Evolutionary conservation across 2,329 filamentous ascomycete genomes (phyloP), one percentile per base, ranked within the genome.

Genomic region (Monosporascus sp.): DNA sequence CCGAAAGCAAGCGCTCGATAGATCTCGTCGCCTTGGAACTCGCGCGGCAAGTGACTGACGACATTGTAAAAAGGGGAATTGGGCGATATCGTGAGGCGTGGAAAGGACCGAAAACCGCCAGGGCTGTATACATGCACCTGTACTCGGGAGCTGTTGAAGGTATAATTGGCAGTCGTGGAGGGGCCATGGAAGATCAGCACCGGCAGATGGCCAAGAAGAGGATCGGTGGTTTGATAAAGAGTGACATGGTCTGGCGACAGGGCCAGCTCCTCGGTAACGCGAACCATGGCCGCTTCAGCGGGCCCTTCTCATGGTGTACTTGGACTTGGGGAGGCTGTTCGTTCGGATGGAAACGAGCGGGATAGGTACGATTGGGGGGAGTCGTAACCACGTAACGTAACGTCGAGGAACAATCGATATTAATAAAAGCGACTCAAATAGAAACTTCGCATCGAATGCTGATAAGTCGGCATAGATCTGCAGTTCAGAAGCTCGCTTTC

Each of bases 11-110:
- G 80, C 18, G 88, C 94, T 46, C 94, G 86, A 72, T 88, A 95
- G 59, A 96, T 80, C 71, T 97, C 93, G 69, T 97, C 93, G 64
- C 93, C 93, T 75, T 97, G 94, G 71, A 92, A 91, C 68, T 97
- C 93, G 67, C 91, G 87, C 43, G 94, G 91, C 44, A 99, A 81
- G 68, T 92, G 85, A 68, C 89, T 86, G 69, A 99, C 94, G 51
- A 92, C 93, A 60, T 85, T 82, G 71, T 97, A 97, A 65, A 95
- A 88, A 49, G 90, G 85, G 47, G 93, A 96, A 65, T 89, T 95
- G 45, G 94, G 94, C 24, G 93, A 95, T 60, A 97, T 87, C 55
- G 93, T 96, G 61, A 99, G 84, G 64, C 93, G 90, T 55, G 89
- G 86, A 68, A 93, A 99, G 62, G 88, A 93, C 66, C 90, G 88